Conservation (phyloP, 805 yeast genomes). For the Ogataea methanolica region DNA sequence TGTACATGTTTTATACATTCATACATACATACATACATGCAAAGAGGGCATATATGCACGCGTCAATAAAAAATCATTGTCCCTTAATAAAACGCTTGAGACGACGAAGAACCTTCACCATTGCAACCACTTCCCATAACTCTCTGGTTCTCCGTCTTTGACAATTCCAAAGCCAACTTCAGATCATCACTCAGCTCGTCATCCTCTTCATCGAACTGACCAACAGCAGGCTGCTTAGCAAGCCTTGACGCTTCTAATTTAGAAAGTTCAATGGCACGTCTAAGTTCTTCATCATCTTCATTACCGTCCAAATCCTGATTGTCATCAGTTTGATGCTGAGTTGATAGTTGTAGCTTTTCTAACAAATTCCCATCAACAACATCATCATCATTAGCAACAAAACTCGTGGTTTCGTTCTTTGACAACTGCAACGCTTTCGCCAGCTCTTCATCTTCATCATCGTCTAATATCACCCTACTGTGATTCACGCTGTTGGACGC, state of each 20-base stretch:
- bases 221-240: slow-evolving; percentile 1
- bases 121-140: background rate
- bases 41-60: too few relatives aligned
- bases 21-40: too few relatives aligned
- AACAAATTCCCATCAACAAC: too few relatives aligned
- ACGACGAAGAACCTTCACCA: background rate
- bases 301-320: background rate
- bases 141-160: slow-evolving; percentile 5
- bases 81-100: background rate
- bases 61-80: background rate
- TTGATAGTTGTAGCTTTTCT: background rate
- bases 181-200: slow-evolving; percentile 9
- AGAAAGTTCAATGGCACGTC: slow-evolving; percentile 15
- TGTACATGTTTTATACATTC: too few relatives aligned
- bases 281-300: slow-evolving; percentile 1
- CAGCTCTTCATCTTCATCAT: slow-evolving; percentile 10
- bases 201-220: background rate
- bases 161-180: slow-evolving; percentile 11
- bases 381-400: background rate
- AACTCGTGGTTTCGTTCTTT: background rate
- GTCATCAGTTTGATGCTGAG: background rate
- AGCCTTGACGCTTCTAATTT: slow-evolving; percentile 6
- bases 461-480: slow-evolving; percentile 6
- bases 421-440: slow-evolving; percentile 2
- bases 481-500: background rate